phyloP scores from a whole-genome alignment of 495 filamentous ascomycete genomes.

The Trichoderma gamsii region DNA sequence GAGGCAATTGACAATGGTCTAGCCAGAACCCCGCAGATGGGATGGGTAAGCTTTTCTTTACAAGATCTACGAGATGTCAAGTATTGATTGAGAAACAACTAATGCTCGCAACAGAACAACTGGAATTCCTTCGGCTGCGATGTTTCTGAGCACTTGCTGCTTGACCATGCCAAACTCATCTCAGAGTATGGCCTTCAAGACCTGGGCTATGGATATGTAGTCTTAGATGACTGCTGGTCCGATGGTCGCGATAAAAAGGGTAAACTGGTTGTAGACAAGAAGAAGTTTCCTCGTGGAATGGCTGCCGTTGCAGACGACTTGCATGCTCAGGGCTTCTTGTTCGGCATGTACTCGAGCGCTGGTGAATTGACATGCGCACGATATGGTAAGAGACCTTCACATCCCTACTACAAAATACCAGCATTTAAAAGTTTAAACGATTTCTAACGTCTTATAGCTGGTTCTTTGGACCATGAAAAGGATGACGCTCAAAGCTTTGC shows the following conservation, averaged over 20 bases:
- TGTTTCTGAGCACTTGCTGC: constrained; percentile 39
- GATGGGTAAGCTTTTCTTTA: not conserved
- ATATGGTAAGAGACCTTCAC: constrained; percentile 31
- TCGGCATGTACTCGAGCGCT: constrained; percentile 57
- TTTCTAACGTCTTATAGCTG: constrained; percentile 23
- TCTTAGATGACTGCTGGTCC: constrained; percentile 54
- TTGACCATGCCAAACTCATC: constrained; percentile 39
- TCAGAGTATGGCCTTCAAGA: constrained; percentile 32
- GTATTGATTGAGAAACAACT: not conserved
- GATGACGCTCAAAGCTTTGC: constrained; percentile 33
- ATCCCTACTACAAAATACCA: not conserved
- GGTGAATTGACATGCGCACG: constrained; percentile 53
- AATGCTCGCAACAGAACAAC: constrained; percentile 26
- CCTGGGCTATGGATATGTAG: constrained; percentile 51
- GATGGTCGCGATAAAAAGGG: constrained; percentile 24
- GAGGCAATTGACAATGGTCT: constrained; percentile 5
- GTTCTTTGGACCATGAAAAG: constrained; percentile 31
- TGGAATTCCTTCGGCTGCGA: constrained; percentile 52
- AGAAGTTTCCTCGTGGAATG: constrained; percentile 55
- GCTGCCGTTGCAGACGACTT: constrained; percentile 47
- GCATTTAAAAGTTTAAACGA: not conserved
- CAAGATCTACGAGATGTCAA: not conserved
- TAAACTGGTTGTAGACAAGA: constrained; percentile 45
- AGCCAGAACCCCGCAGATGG: constrained; percentile 4
- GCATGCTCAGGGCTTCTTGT: constrained; percentile 50